Base-by-base conservation (phyloP, 2,329 filamentous ascomycete species). In the Cladobotryum protrusum region DNA sequence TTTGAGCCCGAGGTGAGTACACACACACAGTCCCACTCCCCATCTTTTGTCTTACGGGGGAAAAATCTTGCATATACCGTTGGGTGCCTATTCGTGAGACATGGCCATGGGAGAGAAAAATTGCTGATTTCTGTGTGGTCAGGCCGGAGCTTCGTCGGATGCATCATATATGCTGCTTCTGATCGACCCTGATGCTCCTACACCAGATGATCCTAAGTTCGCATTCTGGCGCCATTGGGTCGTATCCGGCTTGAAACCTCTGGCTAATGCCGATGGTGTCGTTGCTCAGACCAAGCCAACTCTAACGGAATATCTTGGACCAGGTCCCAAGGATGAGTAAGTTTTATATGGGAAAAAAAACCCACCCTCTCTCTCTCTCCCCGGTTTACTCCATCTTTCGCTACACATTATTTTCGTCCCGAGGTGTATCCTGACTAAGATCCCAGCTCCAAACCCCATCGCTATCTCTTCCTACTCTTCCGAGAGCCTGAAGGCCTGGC, bases 171-270 rank as follows among this genome's bases (percentile, higher is more conserved):
- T 71, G 34, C 63, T 78, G 45, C 63, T 79, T 54, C 65, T 80
- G 37, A 66, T 78, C 18, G 77, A 79, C 49, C 76, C 76, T 0
- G 77, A 79, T 52, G 77, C 76, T 17, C 77, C 77, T 0, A 79
- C 75, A 0, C 77, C 77, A 0, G 73, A 76, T 34, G 73, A 79
- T 45, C 75, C 74, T 5, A 78, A 75, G 56, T 79, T 76, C 57
- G 72, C 75, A 0, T 78, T 75, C 57, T 79, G 76, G 75, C 66
- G 76, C 17, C 77, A 80, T 56, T 79, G 74, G 73, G 67, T 80
- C 20, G 59, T 78, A 1, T 61, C 67, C 4, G 71, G 72, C 0
- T 42, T 75, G 45, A 65, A 64, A 49, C 66, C 71, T 2, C 36
- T 60, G 40, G 50, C 55, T 20, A 56, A 49, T 2, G 57, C 55